Conservation (phyloP, 1,284 basidiomycete genomes). For the Schizophyllum amplum region DNA sequence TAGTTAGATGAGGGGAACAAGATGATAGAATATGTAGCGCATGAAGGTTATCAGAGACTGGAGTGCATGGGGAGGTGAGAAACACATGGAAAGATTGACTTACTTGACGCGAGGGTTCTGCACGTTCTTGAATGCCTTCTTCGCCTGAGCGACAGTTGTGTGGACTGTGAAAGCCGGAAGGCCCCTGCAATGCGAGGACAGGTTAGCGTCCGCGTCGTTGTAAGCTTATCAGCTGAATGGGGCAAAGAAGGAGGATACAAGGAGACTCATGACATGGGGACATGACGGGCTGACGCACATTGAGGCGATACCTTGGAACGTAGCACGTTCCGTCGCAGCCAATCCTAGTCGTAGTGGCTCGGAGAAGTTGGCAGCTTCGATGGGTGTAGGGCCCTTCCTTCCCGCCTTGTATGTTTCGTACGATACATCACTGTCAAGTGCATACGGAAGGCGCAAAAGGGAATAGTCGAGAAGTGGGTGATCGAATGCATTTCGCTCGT, state of each 20-base stretch:
- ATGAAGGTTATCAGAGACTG: too few relatives aligned
- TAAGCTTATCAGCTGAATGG: too few relatives aligned
- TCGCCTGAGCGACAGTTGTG: slow-evolving; percentile 74
- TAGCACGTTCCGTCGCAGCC: slow-evolving; percentile 68
- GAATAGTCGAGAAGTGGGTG: too few relatives aligned
- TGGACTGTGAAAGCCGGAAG: slow-evolving; percentile 80
- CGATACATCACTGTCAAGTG: slow-evolving; percentile 66
- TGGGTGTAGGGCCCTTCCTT: slow-evolving; percentile 59
- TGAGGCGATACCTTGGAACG: slow-evolving; percentile 85
- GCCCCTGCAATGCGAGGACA: slow-evolving; percentile 37
- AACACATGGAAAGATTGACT: background rate
- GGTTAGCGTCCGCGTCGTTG: slow-evolving; percentile 1
- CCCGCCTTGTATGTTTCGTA: slow-evolving; percentile 89
- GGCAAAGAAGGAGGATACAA: too few relatives aligned
- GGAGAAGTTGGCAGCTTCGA: slow-evolving; percentile 72
- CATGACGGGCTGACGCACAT: slow-evolving; percentile 46
- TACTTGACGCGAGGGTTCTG: slow-evolving; percentile 51
- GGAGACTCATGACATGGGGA: too few relatives aligned
- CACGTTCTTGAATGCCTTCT: slow-evolving; percentile 64
- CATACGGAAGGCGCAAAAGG: too few relatives aligned
- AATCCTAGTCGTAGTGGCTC: slow-evolving; percentile 68
- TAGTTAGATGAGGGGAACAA: too few relatives aligned
- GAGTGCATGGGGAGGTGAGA: background rate
- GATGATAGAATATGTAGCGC: too few relatives aligned
- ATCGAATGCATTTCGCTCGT: background rate